phyloP scores from a whole-genome alignment of 805 yeast genomes.

The Metschnikowia koreensis region DNA sequence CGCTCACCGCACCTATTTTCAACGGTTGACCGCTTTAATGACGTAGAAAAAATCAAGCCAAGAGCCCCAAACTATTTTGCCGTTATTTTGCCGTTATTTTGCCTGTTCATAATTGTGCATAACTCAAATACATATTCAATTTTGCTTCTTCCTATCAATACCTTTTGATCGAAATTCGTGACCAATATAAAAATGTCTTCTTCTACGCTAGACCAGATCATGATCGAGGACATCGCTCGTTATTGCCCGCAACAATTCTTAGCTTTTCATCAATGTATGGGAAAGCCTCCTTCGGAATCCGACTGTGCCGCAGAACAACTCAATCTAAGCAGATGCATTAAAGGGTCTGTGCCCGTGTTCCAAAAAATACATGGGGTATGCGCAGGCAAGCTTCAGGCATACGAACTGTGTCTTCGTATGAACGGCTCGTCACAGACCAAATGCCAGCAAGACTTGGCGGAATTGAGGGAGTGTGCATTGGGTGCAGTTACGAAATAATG shows the following conservation, averaged over 20 bases:
- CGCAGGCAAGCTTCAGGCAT: constrained; percentile 52
- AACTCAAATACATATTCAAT: neutral
- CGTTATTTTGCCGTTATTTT: too few species aligned
- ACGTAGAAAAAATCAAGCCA: too few species aligned
- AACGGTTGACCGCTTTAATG: too few species aligned
- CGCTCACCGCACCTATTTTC: too few species aligned
- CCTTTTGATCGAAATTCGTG: too few species aligned
- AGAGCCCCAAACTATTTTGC: too few species aligned
- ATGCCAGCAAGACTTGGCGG: constrained; percentile 53
- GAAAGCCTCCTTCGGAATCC: constrained; percentile 49
- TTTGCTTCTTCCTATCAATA: neutral
- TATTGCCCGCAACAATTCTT: constrained; percentile 73
- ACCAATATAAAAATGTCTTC: constrained; percentile 10
- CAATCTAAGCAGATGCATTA: constrained; percentile 61
- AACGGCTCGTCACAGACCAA: constrained; percentile 38
- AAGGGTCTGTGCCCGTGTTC: constrained; percentile 64
- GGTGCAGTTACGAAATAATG: constrained; percentile 9
- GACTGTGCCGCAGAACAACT: constrained; percentile 57
- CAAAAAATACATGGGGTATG: constrained; percentile 66
- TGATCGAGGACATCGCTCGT: constrained; percentile 75
- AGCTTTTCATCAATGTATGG: constrained; percentile 70
- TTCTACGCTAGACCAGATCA: constrained; percentile 57
- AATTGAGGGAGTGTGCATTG: constrained; percentile 64
- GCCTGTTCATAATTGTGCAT: too few species aligned
- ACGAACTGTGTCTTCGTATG: constrained; percentile 63